Percentiles rank a stretch among this genome's conserved stretches.
Conservation (phyloP, 768 basidiomycete genomes). For the Rhodotorula paludigena region DNA sequence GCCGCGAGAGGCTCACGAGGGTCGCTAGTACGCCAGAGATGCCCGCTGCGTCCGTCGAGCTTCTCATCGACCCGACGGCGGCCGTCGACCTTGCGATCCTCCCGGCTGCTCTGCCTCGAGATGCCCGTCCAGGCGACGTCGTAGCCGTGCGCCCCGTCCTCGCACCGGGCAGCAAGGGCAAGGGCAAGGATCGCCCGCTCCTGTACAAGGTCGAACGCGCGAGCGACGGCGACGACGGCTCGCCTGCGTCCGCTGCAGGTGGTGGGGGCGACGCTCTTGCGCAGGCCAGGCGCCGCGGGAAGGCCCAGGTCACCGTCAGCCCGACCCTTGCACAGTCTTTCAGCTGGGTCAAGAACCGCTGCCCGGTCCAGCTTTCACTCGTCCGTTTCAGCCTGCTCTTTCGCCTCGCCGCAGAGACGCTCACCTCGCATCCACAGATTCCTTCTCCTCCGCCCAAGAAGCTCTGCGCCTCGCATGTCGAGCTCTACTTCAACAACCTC, state of each 20-base stretch:
- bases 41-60: slow-evolving; percentile 1
- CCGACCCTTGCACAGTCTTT: slow-evolving; percentile 68
- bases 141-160: slow-evolving; percentile 28
- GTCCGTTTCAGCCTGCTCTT: slow-evolving; percentile 45
- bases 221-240: slow-evolving; percentile 1
- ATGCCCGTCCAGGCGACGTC: slow-evolving; percentile 23
- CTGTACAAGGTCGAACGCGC: slow-evolving; percentile 21
- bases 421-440: too few species aligned
- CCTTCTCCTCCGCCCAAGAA: slow-evolving; percentile 30
- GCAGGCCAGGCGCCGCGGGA: slow-evolving; percentile 7
- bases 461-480: slow-evolving; percentile 70
- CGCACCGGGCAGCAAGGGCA: slow-evolving; percentile 9
- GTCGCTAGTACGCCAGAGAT: not conserved
- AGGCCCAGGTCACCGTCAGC: slow-evolving; percentile 65
- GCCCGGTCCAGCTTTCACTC: slow-evolving; percentile 67
- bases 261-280: not conserved
- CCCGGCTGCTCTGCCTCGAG: slow-evolving; percentile 7
- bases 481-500: slow-evolving; percentile 83
- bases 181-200: slow-evolving; percentile 24
- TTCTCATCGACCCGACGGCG: slow-evolving; percentile 23
- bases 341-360: slow-evolving; percentile 61
- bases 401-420: too few species aligned
- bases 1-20: too few species aligned
- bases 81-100: slow-evolving; percentile 15
- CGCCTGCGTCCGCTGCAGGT: not conserved